phyloP scores from a whole-genome alignment of 2,329 filamentous ascomycete genomes.

The Aureobasidium namibiae region DNA sequence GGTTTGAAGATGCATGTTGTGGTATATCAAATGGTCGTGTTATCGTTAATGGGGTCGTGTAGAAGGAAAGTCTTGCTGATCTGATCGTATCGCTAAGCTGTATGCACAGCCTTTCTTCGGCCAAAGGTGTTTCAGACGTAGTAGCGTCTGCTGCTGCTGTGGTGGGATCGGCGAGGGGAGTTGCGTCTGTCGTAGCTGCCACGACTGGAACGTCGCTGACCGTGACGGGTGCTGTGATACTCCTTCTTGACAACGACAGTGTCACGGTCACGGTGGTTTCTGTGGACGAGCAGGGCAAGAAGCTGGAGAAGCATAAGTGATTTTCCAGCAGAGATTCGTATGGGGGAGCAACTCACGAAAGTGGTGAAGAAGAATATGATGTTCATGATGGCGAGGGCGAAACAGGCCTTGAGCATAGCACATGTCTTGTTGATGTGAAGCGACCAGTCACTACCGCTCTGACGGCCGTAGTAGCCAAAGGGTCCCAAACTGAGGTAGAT shows the following conservation, averaged over 20 bases:
- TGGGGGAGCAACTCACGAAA: slow-evolving; percentile 13
- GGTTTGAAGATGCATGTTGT: neutral
- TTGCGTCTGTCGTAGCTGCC: slow-evolving; percentile 20
- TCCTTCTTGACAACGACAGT: slow-evolving; percentile 47
- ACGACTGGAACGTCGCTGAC: slow-evolving; percentile 30
- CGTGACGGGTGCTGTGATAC: slow-evolving; percentile 38
- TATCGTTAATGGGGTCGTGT: neutral
- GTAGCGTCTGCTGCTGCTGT: slow-evolving; percentile 22
- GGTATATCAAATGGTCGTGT: neutral
- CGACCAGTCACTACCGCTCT: slow-evolving; percentile 40
- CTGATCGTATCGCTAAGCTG: neutral
- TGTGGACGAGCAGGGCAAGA: slow-evolving; percentile 55
- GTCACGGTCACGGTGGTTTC: slow-evolving; percentile 37
- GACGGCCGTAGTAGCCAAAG: slow-evolving; percentile 46
- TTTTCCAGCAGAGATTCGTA: neutral
- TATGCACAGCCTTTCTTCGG: neutral
- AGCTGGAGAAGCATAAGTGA: slow-evolving; percentile 24
- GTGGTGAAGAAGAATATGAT: slow-evolving; percentile 20
- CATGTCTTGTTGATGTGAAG: slow-evolving; percentile 65
- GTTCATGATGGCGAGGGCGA: slow-evolving; percentile 87
- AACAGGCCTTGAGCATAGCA: slow-evolving; percentile 84
- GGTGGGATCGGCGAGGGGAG: slow-evolving; percentile 14
- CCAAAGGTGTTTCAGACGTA: slow-evolving; percentile 17
- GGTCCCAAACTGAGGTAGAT: slow-evolving; percentile 43
- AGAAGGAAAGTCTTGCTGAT: neutral